phyloP scores from a whole-genome alignment of 2,329 filamentous ascomycete species.

The Trichoderma polysporum region DNA sequence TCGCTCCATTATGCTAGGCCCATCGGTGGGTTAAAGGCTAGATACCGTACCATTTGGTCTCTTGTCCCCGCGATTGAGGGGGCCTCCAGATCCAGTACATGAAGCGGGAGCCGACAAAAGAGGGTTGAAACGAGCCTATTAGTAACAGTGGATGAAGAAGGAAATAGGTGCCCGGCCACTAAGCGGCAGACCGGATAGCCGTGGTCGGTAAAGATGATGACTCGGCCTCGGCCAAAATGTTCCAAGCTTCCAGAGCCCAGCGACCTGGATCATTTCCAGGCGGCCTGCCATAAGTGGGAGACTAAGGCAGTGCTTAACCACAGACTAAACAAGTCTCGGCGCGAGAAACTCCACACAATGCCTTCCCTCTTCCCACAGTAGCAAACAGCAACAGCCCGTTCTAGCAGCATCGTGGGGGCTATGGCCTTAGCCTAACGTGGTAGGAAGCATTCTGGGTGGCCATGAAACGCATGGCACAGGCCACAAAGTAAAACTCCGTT shows the following conservation, averaged over 20 bases:
- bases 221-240: neutral
- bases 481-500: neutral
- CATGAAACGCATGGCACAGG: slow-evolving; percentile 2
- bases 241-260: neutral
- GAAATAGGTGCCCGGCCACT: neutral
- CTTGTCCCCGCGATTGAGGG: slow-evolving; percentile 7
- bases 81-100: neutral
- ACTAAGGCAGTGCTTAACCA: neutral
- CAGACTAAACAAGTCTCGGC: neutral
- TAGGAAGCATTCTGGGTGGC: neutral
- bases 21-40: neutral
- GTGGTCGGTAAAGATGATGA: neutral
- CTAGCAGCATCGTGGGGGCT: slow-evolving; percentile 9
- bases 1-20: neutral
- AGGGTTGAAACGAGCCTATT: neutral
- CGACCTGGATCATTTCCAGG: neutral
- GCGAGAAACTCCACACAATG: neutral
- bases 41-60: neutral
- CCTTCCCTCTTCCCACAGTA: neutral
- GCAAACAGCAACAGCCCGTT: neutral
- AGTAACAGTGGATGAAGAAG: neutral
- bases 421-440: neutral
- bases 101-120: neutral
- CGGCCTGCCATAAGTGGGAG: neutral
- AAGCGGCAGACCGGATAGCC: neutral